Base-by-base conservation (phyloP, 305 asterid genomes). In the Ilex paraguariensis region DNA sequence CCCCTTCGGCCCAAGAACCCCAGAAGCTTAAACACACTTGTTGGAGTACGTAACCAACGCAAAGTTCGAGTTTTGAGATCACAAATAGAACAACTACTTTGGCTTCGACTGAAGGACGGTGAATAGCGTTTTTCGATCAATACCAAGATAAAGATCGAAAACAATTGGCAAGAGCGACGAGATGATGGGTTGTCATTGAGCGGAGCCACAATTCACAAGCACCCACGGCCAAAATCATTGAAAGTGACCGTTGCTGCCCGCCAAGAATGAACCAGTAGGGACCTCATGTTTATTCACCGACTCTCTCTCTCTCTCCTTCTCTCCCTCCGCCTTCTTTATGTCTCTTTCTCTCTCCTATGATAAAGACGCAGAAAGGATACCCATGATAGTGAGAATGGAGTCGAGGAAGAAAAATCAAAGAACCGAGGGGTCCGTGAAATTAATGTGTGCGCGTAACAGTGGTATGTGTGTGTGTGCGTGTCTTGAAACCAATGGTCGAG, bases 171-270 rank as follows among this genome's bases (percentile, higher is more conserved):
- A 7, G 50, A 45, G 13, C 9, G 15, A 14, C 7, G 13, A 7
- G 54, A 50, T 50, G 9, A 50, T 10, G 13, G 6, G 54, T 10
- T 1, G 54, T 50, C 14, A 50, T 50, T n/a, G 54, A 50, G 54
- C 3, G 2, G 13, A 14, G 6, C 15, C 7, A 12, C 13, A 50
- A n/a, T 6, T 4, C 13, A 14, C 9, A 50, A 6, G 13, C 14
- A 50, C 6, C 16, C 28, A 21, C 28, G 28, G 28, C 54, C 54
- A 7, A 50, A 50, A 50, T 50, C 54, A 50, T 50, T 50, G 54
- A 50, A 50, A 11, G 54, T 9, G 54, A 50, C 54, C 13, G 54
- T 50, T 50, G 54, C 54, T 50, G 13, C 54, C 54, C 13, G 54
- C 54, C 54, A 50, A 50, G 6, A 50, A 7, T 50, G 9, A 12